phyloP scores from a whole-genome alignment of 495 filamentous ascomycete species.

The Xanthoparmelia taractica region DNA sequence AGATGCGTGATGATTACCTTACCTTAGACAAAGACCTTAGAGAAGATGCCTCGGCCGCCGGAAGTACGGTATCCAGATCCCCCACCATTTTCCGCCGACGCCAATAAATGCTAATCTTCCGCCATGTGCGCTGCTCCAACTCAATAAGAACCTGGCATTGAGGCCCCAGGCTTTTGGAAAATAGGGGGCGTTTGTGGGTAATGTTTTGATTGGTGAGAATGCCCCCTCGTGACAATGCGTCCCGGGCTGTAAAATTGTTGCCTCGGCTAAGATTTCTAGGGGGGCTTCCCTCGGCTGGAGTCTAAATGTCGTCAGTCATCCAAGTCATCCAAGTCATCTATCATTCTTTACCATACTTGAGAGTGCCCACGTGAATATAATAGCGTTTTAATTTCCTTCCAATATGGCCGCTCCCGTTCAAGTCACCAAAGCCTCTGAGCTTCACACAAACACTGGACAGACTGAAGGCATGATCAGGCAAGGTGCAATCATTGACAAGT shows the following conservation, averaged over 20 bases:
- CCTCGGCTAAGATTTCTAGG: not conserved
- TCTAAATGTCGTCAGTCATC: constrained; percentile 8
- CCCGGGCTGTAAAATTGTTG: not conserved
- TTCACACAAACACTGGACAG: constrained; percentile 32
- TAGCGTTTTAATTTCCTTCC: not conserved
- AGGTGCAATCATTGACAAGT: constrained; percentile 51
- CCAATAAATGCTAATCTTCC: not conserved
- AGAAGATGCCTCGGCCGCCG: constrained; percentile 14
- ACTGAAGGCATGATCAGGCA: constrained; percentile 47
- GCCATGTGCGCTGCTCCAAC: not conserved
- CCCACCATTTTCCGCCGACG: not conserved
- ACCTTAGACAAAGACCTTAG: not conserved
- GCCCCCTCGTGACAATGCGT: constrained; percentile 12
- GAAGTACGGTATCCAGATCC: too few relatives aligned
- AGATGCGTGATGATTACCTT: too few relatives aligned
- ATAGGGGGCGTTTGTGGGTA: too few relatives aligned
- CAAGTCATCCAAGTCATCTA: not conserved
- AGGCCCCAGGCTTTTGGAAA: not conserved
- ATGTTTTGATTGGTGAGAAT: constrained; percentile 8
- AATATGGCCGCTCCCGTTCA: constrained; percentile 24
- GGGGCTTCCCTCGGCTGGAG: not conserved
- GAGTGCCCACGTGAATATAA: not conserved
- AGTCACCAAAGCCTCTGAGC: constrained; percentile 25
- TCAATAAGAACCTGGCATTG: too few relatives aligned
- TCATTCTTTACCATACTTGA: not conserved